phyloP scores from a whole-genome alignment of 2,329 filamentous ascomycete genomes.

The Aschersonia sp. region DNA sequence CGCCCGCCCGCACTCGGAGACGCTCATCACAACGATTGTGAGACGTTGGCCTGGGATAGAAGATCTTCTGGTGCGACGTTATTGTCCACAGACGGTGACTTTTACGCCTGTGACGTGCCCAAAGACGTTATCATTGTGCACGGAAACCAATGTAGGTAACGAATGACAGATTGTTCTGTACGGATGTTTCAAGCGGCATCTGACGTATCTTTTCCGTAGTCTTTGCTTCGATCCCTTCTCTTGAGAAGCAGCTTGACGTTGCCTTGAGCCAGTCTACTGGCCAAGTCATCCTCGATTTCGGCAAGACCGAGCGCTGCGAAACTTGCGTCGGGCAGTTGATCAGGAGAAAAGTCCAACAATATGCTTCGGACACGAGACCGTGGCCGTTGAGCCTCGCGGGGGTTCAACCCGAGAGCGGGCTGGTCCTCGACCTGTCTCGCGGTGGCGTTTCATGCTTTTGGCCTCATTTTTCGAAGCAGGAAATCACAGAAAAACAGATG shows the following conservation, averaged over 20 bases:
- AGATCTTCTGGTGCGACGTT: not conserved
- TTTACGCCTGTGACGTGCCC: not conserved
- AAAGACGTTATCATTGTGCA: not conserved
- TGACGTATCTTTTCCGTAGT: not conserved
- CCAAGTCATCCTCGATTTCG: not conserved
- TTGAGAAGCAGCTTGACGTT: not conserved
- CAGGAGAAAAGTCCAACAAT: not conserved
- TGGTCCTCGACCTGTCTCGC: not conserved
- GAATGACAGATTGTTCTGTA: not conserved
- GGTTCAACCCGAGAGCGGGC: not conserved
- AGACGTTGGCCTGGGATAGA: not conserved
- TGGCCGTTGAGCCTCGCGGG: not conserved
- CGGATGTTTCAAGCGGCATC: not conserved
- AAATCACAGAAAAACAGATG: not conserved
- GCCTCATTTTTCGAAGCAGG: not conserved
- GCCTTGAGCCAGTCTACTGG: not conserved
- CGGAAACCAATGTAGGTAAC: not conserved
- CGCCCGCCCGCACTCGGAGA: too few relatives aligned
- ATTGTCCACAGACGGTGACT: not conserved
- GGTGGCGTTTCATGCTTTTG: not conserved
- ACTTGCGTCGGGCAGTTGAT: not conserved
- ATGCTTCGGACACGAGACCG: not conserved
- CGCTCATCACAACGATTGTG: not conserved
- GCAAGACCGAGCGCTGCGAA: not conserved
- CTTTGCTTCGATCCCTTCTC: not conserved